Evolutionary conservation across 768 basidiomycete genomes (phyloP), one percentile per base, ranked within the genome.

Genomic region (Peribolospora kevripleyi): DNA sequence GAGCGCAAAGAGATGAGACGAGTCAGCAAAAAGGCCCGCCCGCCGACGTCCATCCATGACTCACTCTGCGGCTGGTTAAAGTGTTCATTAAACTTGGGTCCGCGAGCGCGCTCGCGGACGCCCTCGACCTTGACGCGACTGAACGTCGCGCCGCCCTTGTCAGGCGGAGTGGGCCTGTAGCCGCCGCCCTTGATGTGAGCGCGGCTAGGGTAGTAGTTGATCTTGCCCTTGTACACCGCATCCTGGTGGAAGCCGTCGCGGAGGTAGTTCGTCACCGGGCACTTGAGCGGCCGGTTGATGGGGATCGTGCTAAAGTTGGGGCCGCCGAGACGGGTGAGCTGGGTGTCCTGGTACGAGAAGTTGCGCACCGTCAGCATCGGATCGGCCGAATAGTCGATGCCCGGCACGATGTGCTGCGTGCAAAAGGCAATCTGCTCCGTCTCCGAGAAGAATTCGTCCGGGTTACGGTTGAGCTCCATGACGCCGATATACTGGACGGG

Each of bases 401-500:
- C 70, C 51, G 80, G 78, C 7, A 62, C 61, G 45, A 65, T 67
- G 59, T 63, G 61, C 49, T 69, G 60, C 1, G 84, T 90, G 66
- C 83, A 90, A 67, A 86, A 90, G 0, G 85, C 86, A 53, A 80
- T 80, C 67, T 87, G 85, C 67, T 91, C 87, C 5, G 77, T 78
- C 69, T 90, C 84, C 8, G 84, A 69, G 69, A 88, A 88, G 69
- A 75, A 88, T 61, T 84, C 81, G 40, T 64, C 64, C 11, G 67
- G 64, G 63, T 69, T 69, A 43, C 68, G 64, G 67, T 71, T 69
- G 46, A 71, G 59, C n/a, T 63, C 64, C 61, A 90, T 67, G 65
- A 81, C 80, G 42, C 85, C 86, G 13, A 90, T 79, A 58, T 75
- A 71, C 60, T 81, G 71, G 10, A 88, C 70, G 0, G 86, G 84